Evolutionary conservation across 352 stramenopile species (phyloP), one percentile per base, ranked within the genome.

Genomic region (Pythium chondricola): DNA sequence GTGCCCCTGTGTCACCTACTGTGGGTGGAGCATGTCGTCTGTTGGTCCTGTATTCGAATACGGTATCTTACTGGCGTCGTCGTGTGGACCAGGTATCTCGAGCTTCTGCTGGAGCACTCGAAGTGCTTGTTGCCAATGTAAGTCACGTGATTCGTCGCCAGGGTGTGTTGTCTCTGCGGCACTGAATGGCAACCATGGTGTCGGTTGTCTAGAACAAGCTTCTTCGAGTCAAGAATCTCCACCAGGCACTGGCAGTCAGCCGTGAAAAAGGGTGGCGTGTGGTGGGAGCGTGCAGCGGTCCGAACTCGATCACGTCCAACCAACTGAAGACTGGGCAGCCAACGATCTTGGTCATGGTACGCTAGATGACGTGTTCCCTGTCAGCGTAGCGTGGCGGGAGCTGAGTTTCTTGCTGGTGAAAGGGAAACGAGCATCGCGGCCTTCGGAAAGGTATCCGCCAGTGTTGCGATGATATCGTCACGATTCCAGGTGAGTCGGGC

Each of bases 271-370:
- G 78, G 31, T 92, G 81, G 81, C 74, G 67, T 13, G 48, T 92
- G 9, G 63, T 92, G 20, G 81, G 81, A 2, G 78, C 78, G 3
- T 85, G 75, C 55, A 88, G 71, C 20, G 81, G 81, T 32, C 61
- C 75, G 16, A 88, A 88, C 45, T 84, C 77, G 9, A 74, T 87
- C 45, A 74, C 67, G 20, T 77, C 70, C 13, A 77, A 67, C 33
- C 58, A 79, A n/a, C 63, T 88, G 4, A 49, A 40, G 18, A 66
- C 58, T 7, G 45, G 59, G 14, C 61, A 75, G 31, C 74, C 81
- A 2, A 92, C 77, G 20, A 89, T 92, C 41, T 75, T 92, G 13
- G 81, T 89, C 41, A 86, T 92, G 81, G 78, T 92, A 60, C 16
- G 48, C 33, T 22, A 14, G 30, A 35, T 35, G 8, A 14, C 30